Evolutionary conservation across 1,284 basidiomycete species (phyloP).

Genomic region (Thelephora terrestris): DNA sequence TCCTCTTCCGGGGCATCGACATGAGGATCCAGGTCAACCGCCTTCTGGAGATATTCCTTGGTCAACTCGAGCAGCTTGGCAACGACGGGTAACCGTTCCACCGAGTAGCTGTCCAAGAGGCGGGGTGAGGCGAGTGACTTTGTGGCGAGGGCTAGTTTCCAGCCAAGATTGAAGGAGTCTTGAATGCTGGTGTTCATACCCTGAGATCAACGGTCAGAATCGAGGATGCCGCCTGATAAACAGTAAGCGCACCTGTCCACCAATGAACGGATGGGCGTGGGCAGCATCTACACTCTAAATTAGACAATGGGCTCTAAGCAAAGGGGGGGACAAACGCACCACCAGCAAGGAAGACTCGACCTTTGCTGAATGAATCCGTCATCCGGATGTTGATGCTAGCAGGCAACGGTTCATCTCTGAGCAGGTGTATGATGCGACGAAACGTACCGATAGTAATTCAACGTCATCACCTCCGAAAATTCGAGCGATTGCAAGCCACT

Average conservation of each 20-base stretch:
- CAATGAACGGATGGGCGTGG: conserved; percentile 22
- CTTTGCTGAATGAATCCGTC: conserved; percentile 25
- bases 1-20: neutral
- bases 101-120: conserved; percentile 17
- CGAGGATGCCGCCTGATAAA: neutral
- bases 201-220: conserved; percentile 4
- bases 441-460: conserved; percentile 14
- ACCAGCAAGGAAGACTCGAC: conserved; percentile 27
- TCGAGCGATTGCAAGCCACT: conserved; percentile 10
- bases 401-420: neutral
- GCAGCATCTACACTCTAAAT: conserved; percentile 13
- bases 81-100: conserved; percentile 21
- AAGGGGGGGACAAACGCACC: conserved; percentile 14
- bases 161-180: conserved; percentile 23
- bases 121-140: conserved; percentile 15
- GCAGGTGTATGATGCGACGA: neutral
- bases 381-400: conserved; percentile 28
- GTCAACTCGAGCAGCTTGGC: conserved; percentile 16
- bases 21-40: neutral
- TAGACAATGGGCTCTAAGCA: neutral
- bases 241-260: conserved; percentile 12
- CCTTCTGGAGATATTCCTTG: conserved; percentile 6
- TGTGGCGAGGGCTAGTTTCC: conserved; percentile 23
- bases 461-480: conserved; percentile 8
- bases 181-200: conserved; percentile 20